A percentile compares a stretch with the other conserved stretches of the same genome.
Conservation (phyloP, 305 asterid genomes). For the Fraxinus xanthoxyloides region DNA sequence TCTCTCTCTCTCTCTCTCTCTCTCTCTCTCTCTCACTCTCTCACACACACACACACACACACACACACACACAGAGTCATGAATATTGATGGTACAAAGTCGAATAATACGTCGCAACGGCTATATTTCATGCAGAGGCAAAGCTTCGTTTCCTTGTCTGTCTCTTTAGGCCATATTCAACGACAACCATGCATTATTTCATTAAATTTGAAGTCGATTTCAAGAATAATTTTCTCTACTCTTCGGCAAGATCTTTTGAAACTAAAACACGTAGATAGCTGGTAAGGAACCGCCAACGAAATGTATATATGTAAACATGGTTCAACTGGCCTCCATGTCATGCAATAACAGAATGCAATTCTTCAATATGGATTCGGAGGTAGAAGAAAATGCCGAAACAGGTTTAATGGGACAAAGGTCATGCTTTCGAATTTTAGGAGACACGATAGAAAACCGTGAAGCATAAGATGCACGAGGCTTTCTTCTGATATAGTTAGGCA, state of each 20-base stretch:
- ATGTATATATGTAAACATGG: background rate
- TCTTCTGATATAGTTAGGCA: background rate
- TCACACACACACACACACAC: background rate
- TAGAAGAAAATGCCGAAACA: background rate
- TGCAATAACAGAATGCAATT: conserved; percentile 34
- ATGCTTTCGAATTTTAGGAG: background rate
- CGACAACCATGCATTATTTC: background rate
- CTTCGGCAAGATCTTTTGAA: background rate
- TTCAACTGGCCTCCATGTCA: background rate
- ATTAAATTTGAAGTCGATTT: background rate
- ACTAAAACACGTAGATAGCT: background rate
- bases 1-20: background rate
- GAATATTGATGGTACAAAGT: background rate
- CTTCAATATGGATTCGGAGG: background rate
- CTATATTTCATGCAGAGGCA: background rate
- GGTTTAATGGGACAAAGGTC: background rate
- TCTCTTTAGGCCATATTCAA: background rate
- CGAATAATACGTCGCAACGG: background rate
- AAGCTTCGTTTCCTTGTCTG: background rate
- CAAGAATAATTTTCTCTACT: background rate
- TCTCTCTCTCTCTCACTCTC: background rate
- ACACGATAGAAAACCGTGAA: background rate
- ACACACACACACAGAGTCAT: background rate
- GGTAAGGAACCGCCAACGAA: conserved; percentile 1
- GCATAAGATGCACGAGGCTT: background rate